These are phyloP conservation scores for Cnidoscolus chayamansa DNA, from an alignment of 441 rosid genomes.

Conservation along the genomic window DNA sequence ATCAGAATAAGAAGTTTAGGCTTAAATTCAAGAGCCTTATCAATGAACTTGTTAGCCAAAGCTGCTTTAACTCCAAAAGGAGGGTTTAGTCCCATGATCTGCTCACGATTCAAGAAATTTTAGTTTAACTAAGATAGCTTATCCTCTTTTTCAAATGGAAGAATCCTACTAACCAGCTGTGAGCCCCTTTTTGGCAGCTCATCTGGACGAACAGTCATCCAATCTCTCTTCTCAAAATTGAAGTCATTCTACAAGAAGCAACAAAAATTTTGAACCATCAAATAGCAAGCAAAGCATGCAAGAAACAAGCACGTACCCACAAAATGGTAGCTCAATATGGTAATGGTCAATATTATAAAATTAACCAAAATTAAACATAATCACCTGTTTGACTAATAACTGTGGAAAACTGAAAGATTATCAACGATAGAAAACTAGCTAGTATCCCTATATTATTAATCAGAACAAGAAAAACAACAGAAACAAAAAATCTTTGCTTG, in stretches of 20 bases:
- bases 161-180: slow-evolving; percentile 50
- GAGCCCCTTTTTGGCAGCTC: slow-evolving; percentile 67
- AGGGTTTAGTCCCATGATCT: slow-evolving; percentile 97
- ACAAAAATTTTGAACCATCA: slow-evolving; percentile 18
- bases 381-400: not conserved
- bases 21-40: slow-evolving; percentile 77
- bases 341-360: slow-evolving; percentile 1
- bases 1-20: slow-evolving; percentile 88
- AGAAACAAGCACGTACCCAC: not conserved
- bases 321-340: slow-evolving; percentile 4
- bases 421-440: not conserved
- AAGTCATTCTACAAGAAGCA: slow-evolving; percentile 54
- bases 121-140: slow-evolving; percentile 5
- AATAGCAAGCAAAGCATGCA: not conserved
- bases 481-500: not conserved
- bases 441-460: not conserved
- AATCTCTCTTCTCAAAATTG: slow-evolving; percentile 74
- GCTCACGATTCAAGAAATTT: slow-evolving; percentile 16
- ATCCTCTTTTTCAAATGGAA: slow-evolving; percentile 8
- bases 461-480: not conserved
- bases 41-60: slow-evolving; percentile 73
- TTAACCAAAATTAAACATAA: not conserved
- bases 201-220: slow-evolving; percentile 58
- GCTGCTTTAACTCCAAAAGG: slow-evolving; percentile 82
- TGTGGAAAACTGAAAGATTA: not conserved